Evolutionary conservation across 2,329 filamentous ascomycete species (phyloP), one percentile per base, ranked within the genome.

Genomic region (Sarocladium brachiariae): DNA sequence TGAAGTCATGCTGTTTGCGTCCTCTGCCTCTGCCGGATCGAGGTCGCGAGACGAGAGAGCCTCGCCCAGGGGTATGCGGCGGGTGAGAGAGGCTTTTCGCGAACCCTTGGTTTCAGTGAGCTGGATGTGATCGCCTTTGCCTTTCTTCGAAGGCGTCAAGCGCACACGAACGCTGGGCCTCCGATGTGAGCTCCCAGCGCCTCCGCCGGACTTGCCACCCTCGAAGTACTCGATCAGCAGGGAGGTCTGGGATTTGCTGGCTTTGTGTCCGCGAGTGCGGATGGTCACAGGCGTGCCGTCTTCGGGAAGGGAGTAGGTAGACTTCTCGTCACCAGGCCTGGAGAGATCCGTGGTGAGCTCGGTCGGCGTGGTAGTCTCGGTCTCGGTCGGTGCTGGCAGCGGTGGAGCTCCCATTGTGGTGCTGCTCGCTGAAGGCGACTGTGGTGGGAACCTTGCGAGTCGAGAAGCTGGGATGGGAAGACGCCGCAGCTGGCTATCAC

Each of bases 181-280:
- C 59, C 86, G 84, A 59, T 82, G 78, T 59, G 75, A 74, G 59
- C 75, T 75, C 51, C 70, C 65, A n/a, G 70, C 65, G 56, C 74
- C 73, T 52, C 24, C 45, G 9, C 45, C 21, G 10, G 75, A 69
- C 51, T 88, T 91, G 55, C 84, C 82, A 58, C 83, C 87, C 70
- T 96, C 91, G 62, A 95, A 96, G 69, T 95, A 96, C 70, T 96
- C 91, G 61, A 96, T 96, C 60, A 96, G 76, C 57, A 96, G 76
- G 51, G 89, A 95, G 33, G 91, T 95, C 71, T 95, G 90, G 41
- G 89, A 95, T 59, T 80, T 70, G 63, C 72, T 78, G 55, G 73
- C 62, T 56, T 70, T 72, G 63, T 80, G 77, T 60, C 80, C 76
- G 53, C 79, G 81, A 39, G 92, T 96, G 64, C 86, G 84, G 66